Evolutionary conservation across 345 rosid genomes (phyloP).

Genomic region (Psidium friedrichsthalianum): DNA sequence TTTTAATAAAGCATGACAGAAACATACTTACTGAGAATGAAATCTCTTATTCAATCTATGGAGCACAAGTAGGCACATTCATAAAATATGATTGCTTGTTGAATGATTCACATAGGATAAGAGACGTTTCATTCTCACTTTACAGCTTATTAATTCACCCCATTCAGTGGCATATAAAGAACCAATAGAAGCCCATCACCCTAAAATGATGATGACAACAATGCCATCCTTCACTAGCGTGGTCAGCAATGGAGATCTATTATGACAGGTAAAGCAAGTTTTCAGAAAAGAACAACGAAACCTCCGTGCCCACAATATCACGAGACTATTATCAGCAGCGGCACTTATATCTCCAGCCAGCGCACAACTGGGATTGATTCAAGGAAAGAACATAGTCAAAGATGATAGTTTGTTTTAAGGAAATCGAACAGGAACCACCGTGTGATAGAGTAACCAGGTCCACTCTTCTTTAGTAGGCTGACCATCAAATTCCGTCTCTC

Average conservation of each 20-base stretch:
- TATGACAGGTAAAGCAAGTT: background rate
- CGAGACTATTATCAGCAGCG: background rate
- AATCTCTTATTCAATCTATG: background rate
- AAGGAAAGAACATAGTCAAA: background rate
- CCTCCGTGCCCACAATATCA: background rate
- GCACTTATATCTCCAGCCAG: background rate
- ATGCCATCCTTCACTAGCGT: background rate
- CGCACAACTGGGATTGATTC: rapidly evolving
- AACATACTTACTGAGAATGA: background rate
- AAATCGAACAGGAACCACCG: background rate
- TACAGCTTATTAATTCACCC: background rate
- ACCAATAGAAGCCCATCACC: background rate
- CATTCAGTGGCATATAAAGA: background rate
- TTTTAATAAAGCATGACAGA: background rate
- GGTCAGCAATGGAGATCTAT: background rate
- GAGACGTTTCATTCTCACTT: background rate
- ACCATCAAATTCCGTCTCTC: background rate
- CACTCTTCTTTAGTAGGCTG: background rate
- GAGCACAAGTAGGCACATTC: background rate
- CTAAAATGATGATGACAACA: background rate
- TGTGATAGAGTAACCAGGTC: background rate
- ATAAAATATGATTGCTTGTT: background rate
- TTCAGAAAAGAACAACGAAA: background rate
- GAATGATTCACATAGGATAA: background rate
- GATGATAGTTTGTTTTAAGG: background rate